Evolutionary conservation across 257 asterid genomes (phyloP).

Genomic region (Leonotis leonurus): DNA sequence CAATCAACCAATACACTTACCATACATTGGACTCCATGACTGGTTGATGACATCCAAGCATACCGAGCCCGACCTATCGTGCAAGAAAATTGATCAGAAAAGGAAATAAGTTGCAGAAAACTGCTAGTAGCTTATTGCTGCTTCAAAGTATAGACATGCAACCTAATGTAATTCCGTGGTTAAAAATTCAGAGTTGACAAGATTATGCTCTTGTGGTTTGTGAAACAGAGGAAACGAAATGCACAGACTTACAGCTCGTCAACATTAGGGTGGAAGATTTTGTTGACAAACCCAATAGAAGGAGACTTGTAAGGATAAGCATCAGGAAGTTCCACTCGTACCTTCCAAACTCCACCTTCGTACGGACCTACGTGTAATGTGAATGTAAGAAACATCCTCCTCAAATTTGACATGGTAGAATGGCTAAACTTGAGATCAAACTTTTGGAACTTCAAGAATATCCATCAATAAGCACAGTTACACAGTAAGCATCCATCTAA

Average conservation of each 20-base stretch:
- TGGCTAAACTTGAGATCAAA: background rate
- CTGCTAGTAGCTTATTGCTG: no score
- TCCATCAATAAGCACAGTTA: background rate
- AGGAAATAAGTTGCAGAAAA: no score
- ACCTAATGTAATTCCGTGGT: background rate
- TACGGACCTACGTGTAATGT: constrained; percentile 53
- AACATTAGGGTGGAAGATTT: constrained; percentile 90
- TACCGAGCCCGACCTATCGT: constrained; percentile 77
- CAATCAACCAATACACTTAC: constrained; percentile 32
- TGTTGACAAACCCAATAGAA: constrained; percentile 85
- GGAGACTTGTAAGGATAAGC: constrained; percentile 97
- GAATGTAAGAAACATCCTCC: background rate
- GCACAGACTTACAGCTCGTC: constrained; percentile 69
- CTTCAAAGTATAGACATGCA: background rate
- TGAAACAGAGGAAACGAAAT: background rate
- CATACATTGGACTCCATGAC: constrained; percentile 97
- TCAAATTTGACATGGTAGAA: background rate
- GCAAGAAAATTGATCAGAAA: constrained; percentile 3
- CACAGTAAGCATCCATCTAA: background rate
- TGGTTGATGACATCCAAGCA: constrained; percentile 93
- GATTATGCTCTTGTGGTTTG: background rate
- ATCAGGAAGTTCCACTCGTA: constrained; percentile 85
- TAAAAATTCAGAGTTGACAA: background rate
- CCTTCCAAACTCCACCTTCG: constrained; percentile 93
- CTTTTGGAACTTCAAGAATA: background rate